Evolutionary conservation across 2,329 filamentous ascomycete genomes (phyloP).

Genomic region (Diatrype stigma): DNA sequence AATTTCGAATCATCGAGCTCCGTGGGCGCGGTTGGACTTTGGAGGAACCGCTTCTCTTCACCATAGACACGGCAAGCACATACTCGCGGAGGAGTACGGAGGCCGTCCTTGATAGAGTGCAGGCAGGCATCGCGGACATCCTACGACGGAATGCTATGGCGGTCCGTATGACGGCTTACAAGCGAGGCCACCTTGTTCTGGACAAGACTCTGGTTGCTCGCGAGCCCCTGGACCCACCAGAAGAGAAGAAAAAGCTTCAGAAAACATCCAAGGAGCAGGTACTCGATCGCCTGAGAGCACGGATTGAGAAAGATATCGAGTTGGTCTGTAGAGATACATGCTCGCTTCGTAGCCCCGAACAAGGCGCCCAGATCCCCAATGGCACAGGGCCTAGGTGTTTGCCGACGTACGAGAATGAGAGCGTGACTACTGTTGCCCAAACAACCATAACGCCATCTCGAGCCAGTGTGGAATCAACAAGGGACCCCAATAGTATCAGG

Average conservation of each 20-base stretch:
- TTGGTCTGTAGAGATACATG: conserved; percentile 50
- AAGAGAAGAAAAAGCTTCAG: conserved; percentile 27
- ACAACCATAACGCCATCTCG: not conserved
- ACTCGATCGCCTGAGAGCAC: conserved; percentile 37
- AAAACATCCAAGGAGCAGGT: conserved; percentile 36
- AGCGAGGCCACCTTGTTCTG: conserved; percentile 50
- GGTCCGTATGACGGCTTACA: conserved; percentile 44
- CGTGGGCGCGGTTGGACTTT: conserved; percentile 42
- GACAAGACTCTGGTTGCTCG: conserved; percentile 43
- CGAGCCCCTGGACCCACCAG: conserved; percentile 28
- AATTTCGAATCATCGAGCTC: conserved; percentile 43
- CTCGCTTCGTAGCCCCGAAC: conserved; percentile 34
- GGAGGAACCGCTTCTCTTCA: conserved; percentile 42
- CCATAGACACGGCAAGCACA: conserved; percentile 36
- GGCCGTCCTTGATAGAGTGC: conserved; percentile 47
- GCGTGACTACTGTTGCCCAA: not conserved
- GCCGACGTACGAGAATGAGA: not conserved
- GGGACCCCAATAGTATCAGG: not conserved
- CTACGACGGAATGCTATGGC: conserved; percentile 43
- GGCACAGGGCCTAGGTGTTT: not conserved
- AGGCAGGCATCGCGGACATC: conserved; percentile 46
- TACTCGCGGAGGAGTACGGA: conserved; percentile 42
- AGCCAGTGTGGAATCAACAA: not conserved
- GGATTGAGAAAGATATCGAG: conserved; percentile 44
- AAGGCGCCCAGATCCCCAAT: conserved; percentile 12